These are phyloP conservation scores for Dentiscutata heterogama DNA, from an alignment of 371 early-diverging fungal species.

Conservation along the genomic window DNA sequence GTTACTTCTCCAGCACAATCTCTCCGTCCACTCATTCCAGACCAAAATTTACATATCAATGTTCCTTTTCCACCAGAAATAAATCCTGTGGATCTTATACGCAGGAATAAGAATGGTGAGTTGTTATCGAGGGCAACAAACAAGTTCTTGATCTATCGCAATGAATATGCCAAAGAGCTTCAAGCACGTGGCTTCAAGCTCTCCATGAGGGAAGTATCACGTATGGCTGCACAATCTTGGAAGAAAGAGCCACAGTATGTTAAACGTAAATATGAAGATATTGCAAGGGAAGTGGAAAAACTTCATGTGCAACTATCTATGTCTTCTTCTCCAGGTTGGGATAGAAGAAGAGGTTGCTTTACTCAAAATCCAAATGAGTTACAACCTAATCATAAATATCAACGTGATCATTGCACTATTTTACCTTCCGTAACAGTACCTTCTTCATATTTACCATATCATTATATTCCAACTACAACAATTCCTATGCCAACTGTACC, in stretches of 20 bases:
- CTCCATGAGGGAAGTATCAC: constrained; percentile 36
- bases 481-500: no score
- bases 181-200: constrained; percentile 29
- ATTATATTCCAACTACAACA: no score
- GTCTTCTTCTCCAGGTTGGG: not conserved
- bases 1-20: constrained; percentile 24
- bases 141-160: constrained; percentile 43
- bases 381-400: no score
- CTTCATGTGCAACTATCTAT: constrained; percentile 24
- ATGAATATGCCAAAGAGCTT: constrained; percentile 37
- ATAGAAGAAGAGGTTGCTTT: not conserved
- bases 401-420: no score
- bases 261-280: constrained; percentile 35
- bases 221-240: constrained; percentile 34
- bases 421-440: no score
- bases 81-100: constrained; percentile 38
- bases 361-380: no score
- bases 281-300: constrained; percentile 38
- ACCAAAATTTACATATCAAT: not conserved
- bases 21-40: not conserved
- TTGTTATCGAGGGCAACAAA: constrained; percentile 30
- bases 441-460: no score
- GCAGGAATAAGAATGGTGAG: constrained; percentile 13
- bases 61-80: constrained; percentile 40
- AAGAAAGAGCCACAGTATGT: constrained; percentile 29